Evolutionary conservation across 2,329 filamentous ascomycete genomes (phyloP).

Genomic region (Huntiella bhutanensis): DNA sequence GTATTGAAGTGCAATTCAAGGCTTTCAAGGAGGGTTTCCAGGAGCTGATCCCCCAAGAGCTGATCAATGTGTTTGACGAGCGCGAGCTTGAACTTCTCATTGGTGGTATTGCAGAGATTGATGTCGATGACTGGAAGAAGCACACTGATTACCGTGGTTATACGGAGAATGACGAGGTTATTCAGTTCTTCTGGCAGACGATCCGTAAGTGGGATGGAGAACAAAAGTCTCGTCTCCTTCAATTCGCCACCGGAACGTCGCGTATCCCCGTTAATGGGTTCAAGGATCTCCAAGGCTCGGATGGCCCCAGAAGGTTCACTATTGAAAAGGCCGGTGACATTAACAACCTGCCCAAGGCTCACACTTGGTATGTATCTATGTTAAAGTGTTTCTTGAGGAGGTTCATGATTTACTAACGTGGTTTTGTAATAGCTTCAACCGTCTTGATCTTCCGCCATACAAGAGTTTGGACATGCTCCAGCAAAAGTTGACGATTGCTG

Average conservation of each 20-base stretch:
- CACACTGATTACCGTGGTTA: slow-evolving; percentile 98
- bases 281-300: slow-evolving; percentile 94
- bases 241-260: slow-evolving; percentile 94
- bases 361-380: slow-evolving; percentile 66
- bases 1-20: slow-evolving; percentile 94
- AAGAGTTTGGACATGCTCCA: slow-evolving; percentile 73
- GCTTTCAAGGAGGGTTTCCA: slow-evolving; percentile 96
- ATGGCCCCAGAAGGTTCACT: slow-evolving; percentile 85
- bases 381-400: not conserved
- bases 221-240: slow-evolving; percentile 86
- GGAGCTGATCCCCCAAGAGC: slow-evolving; percentile 85
- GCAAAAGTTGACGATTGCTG: slow-evolving; percentile 83
- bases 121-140: slow-evolving; percentile 99
- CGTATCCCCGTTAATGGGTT: slow-evolving; percentile 98
- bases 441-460: slow-evolving; percentile 83
- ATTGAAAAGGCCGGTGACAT: slow-evolving; percentile 95
- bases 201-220: slow-evolving; percentile 95
- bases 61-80: slow-evolving; percentile 98
- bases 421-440: slow-evolving; percentile 58
- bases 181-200: slow-evolving; percentile 97
- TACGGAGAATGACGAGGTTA: slow-evolving; percentile 91
- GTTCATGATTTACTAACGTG: slow-evolving; percentile 10
- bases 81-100: slow-evolving; percentile 91
- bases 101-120: slow-evolving; percentile 97
- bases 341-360: slow-evolving; percentile 80